These are phyloP conservation scores for Fusarium caatingaense DNA, from an alignment of 2,329 filamentous ascomycete species.

Conservation along the genomic window DNA sequence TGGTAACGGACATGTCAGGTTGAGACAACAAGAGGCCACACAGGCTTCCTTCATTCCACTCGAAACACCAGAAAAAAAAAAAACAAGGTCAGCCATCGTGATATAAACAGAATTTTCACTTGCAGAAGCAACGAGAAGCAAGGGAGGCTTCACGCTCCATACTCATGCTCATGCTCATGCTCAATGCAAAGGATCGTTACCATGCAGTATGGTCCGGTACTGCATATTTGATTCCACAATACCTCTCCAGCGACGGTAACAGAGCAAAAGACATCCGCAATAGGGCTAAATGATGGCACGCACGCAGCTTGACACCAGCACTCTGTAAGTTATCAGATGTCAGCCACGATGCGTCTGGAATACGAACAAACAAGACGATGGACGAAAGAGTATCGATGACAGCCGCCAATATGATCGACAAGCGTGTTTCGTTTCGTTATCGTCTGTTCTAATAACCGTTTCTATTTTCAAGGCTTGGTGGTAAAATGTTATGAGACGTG, in stretches of 20 bases:
- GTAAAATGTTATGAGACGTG: constrained; percentile 1
- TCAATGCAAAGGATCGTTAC: constrained; percentile 23
- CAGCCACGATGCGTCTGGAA: not conserved
- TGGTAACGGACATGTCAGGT: constrained; percentile 28
- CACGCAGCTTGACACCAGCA: constrained; percentile 11
- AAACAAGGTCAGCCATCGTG: not conserved
- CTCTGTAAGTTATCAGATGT: constrained; percentile 10
- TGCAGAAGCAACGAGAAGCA: constrained; percentile 41
- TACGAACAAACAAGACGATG: constrained; percentile 5
- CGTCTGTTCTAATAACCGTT: constrained; percentile 20
- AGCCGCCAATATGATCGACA: constrained; percentile 32
- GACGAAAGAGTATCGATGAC: not conserved
- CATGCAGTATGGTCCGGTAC: constrained; percentile 16
- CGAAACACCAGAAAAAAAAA: not conserved
- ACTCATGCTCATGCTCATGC: constrained; percentile 12
- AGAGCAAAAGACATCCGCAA: constrained; percentile 20
- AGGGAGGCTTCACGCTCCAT: constrained; percentile 8
- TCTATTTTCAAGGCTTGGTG: constrained; percentile 1
- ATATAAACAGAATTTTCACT: constrained; percentile 31
- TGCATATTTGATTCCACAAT: constrained; percentile 9
- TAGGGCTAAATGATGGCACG: constrained; percentile 17
- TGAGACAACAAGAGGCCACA: constrained; percentile 15
- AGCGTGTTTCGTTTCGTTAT: constrained; percentile 23
- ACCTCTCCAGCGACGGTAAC: constrained; percentile 8
- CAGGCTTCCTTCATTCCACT: constrained; percentile 6